phyloP scores from a whole-genome alignment of 2,329 filamentous ascomycete species.

The Aspergillus flavus region DNA sequence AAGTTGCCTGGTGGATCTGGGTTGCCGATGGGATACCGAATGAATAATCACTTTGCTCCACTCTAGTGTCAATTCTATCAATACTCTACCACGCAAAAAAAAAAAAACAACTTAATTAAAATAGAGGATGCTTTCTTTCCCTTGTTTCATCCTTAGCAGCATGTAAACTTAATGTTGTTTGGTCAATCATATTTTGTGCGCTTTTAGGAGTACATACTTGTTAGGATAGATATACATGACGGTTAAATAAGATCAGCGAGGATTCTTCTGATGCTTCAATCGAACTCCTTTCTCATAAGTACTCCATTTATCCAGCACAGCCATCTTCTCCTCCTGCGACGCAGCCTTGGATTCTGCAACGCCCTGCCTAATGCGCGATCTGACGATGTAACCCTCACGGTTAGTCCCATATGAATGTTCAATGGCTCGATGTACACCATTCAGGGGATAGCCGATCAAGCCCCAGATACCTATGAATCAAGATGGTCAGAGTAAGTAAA shows the following conservation, averaged over 20 bases:
- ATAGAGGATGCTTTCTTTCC: no score
- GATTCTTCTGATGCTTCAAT: not conserved
- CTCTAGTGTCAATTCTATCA: no score
- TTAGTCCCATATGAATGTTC: conserved; percentile 13
- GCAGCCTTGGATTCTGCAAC: conserved; percentile 9
- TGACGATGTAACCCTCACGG: conserved; percentile 12
- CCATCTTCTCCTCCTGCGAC: conserved; percentile 3
- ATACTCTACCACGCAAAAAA: no score
- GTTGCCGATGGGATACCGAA: no score
- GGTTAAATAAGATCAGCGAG: not conserved
- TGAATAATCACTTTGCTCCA: no score
- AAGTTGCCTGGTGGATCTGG: no score
- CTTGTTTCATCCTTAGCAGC: no score
- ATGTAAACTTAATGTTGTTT: no score
- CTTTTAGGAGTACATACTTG: not conserved
- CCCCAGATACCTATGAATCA: conserved; percentile 14
- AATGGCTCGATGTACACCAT: conserved; percentile 12
- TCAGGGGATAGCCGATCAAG: conserved; percentile 16
- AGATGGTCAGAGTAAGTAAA: not conserved
- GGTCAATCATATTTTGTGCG: no score
- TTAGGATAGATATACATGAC: not conserved
- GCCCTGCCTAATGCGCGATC: conserved; percentile 16
- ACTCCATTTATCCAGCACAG: conserved; percentile 9
- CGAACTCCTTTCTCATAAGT: conserved; percentile 8
- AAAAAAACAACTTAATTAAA: no score